Percentiles rank a stretch among this genome's conserved stretches.
Conservation (phyloP, 2,329 filamentous ascomycete genomes). For the Magnaporthales sp. region DNA sequence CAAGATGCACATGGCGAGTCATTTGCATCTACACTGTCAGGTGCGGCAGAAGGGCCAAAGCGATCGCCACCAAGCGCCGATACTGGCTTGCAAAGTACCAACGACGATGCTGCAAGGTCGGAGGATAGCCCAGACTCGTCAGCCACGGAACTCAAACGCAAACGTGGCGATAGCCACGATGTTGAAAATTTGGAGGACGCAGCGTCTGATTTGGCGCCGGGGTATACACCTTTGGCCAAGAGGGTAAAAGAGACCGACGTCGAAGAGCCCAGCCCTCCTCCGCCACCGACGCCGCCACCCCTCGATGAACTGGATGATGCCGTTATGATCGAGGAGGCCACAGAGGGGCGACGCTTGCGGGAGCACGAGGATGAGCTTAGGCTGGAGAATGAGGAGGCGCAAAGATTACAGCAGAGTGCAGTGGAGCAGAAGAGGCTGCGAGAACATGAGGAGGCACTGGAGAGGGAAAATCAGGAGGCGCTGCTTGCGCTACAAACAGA, state of each 20-base stretch:
- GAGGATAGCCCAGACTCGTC: conserved; percentile 18
- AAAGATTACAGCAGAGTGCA: conserved; percentile 38
- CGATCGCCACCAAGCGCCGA: not conserved
- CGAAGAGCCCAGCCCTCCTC: conserved; percentile 27
- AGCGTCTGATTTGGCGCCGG: conserved; percentile 38
- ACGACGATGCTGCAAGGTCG: not conserved
- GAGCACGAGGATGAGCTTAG: conserved; percentile 42
- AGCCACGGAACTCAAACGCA: conserved; percentile 51
- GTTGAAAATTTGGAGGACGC: conserved; percentile 19
- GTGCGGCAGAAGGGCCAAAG: not conserved
- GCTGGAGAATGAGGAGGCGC: conserved; percentile 46
- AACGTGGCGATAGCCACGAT: conserved; percentile 42
- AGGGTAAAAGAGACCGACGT: conserved; percentile 33
- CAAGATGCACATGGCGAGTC: not conserved
- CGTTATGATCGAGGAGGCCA: conserved; percentile 22
- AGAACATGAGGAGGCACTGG: conserved; percentile 24
- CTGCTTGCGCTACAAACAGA: conserved; percentile 16
- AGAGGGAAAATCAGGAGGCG: conserved; percentile 28
- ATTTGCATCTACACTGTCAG: not conserved
- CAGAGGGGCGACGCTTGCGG: conserved; percentile 35
- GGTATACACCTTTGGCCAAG: conserved; percentile 48
- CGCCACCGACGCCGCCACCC: conserved; percentile 34
- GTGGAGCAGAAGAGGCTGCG: conserved; percentile 19
- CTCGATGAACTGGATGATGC: conserved; percentile 22
- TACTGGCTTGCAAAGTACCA: not conserved